Evolutionary conservation across 2,329 filamentous ascomycete genomes (phyloP), one percentile per base, ranked within the genome.

Genomic region (Cladosporium sp.): DNA sequence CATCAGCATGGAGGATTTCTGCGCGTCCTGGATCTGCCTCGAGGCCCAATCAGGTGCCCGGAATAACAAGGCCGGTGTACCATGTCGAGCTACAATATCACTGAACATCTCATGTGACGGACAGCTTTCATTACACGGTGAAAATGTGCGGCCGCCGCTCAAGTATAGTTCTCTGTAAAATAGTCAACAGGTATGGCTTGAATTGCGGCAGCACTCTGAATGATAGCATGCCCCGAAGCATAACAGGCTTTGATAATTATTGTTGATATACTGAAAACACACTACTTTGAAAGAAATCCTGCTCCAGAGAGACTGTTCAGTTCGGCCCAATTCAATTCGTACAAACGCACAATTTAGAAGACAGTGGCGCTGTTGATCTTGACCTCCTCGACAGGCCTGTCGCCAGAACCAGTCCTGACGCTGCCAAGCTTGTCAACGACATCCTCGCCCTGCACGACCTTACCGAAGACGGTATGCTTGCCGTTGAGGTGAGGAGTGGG

Each of bases 391-490:
- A 88, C 79, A 0, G 94, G 95, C 71, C 89, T 83, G 78, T 98
- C 94, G 70, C 93, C 91, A 8, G 81, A 78, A 41, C 88, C 92
- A 0, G 92, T 97, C 80, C 89, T 91, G 64, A 97, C 92, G 65
- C 93, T 78, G 0, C 93, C 94, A 92, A 98, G 3, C 88, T 96
- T 97, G 72, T 85, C 86, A 47, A 98, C 91, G 3, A 97, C 88
- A 66, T 97, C 92, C 87, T 97, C 91, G 44, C 94, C 93, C 54
- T 93, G 90, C 55, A 92, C 84, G 2, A 98, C 93, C 77, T 91
- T 89, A 62, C 94, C 95, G 74, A 98, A 98, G 24, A 98, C 93
- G 66, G 97, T 93, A 78, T 99, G 95, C 81, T 97, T 97, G 76
- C 87, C 87, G 79, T 98, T 91, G 24, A 98, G 82, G 76, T 96